Evolutionary conservation across 345 rosid species (phyloP), one percentile per base, ranked within the genome.

Genomic region (Citrus unshiu): DNA sequence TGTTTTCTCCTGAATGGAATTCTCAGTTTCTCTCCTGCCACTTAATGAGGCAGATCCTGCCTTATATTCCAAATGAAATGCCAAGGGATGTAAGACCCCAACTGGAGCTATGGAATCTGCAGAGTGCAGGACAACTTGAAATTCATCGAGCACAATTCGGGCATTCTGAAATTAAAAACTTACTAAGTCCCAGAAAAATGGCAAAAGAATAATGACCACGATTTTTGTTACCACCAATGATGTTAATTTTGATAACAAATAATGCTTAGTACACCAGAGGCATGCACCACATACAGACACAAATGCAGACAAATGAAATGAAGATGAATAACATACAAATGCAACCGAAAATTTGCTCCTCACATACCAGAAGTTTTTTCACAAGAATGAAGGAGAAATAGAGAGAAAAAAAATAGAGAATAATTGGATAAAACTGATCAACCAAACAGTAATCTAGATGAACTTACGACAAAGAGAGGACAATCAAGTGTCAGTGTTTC

Each of bases 401-500:
- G 27, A 43, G 27, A 32, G 49, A 72, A 34, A 25, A 22, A 22
- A 10, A 19, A 4, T 9, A 43, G 34, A 12, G 18, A 16, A 51
- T 63, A 61, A 68, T n/a, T 22, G 32, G 40, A 68, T 14, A 25
- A 68, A 70, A 74, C 51, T 27, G 51, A n/a, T 56, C 56, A 63
- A 37, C 19, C 61, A 49, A 68, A 67, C 68, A 77, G 49, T 56
- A 79, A 46, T 69, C 34, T 12, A 6, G 40, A 12, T 60, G 79
- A 70, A 73, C 91, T 85, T 89, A 94, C 99, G 12, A 82, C 85
- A 83, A 97, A 97, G 78, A 97, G 95, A 0, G 98, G 98, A 81
- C 98, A 94, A 86, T 97, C 99, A 12, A 94, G 97, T 27, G 99
- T 94, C 88, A 97, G 74, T 24, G 94, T 93, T 83, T 94, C 98